Percentiles rank a stretch among this genome's conserved stretches.
These are phyloP conservation scores for Spencermartinsiella ligniputridi DNA, from an alignment of 1,139 yeast species.

Conservation along the genomic window DNA sequence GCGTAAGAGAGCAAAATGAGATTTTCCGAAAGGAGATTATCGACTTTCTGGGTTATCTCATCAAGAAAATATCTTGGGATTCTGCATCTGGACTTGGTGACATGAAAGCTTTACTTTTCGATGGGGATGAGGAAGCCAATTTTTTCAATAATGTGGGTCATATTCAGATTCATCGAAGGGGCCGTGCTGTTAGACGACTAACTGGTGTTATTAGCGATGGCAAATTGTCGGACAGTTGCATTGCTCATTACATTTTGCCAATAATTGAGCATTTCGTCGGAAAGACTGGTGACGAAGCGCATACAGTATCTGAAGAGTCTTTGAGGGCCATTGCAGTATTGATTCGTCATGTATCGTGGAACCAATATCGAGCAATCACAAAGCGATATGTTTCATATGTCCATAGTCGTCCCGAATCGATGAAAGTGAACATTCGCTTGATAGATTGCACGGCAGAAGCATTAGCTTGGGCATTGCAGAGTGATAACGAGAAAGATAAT, in stretches of 20 bases:
- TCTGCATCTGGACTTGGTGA: slow-evolving; percentile 51
- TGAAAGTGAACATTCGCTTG: slow-evolving; percentile 59
- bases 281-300: slow-evolving; percentile 52
- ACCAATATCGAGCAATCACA: slow-evolving; percentile 72
- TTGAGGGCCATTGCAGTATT: slow-evolving; percentile 59
- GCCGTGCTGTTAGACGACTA: slow-evolving; percentile 69
- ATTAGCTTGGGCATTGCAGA: slow-evolving; percentile 27
- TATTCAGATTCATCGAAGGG: slow-evolving; percentile 82
- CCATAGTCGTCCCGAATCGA: slow-evolving; percentile 44
- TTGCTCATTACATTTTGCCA: slow-evolving; percentile 80
- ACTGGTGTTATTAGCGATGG: slow-evolving; percentile 37
- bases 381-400: slow-evolving; percentile 64
- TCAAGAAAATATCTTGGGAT: slow-evolving; percentile 42
- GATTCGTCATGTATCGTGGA: slow-evolving; percentile 62
- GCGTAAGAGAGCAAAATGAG: slow-evolving; percentile 62
- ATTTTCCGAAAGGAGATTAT: slow-evolving; percentile 69
- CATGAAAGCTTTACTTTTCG: slow-evolving; percentile 58
- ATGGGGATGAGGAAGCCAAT: slow-evolving; percentile 78
- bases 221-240: slow-evolving; percentile 49
- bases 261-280: slow-evolving; percentile 69
- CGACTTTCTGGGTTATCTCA: slow-evolving; percentile 58
- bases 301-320: slow-evolving; percentile 73
- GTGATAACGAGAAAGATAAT: slow-evolving; percentile 14
- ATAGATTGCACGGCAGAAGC: slow-evolving; percentile 62
- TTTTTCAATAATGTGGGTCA: slow-evolving; percentile 79